These are phyloP conservation scores for Phytophthora sansomeana DNA, from an alignment of 352 stramenopile genomes.

Conservation along the genomic window DNA sequence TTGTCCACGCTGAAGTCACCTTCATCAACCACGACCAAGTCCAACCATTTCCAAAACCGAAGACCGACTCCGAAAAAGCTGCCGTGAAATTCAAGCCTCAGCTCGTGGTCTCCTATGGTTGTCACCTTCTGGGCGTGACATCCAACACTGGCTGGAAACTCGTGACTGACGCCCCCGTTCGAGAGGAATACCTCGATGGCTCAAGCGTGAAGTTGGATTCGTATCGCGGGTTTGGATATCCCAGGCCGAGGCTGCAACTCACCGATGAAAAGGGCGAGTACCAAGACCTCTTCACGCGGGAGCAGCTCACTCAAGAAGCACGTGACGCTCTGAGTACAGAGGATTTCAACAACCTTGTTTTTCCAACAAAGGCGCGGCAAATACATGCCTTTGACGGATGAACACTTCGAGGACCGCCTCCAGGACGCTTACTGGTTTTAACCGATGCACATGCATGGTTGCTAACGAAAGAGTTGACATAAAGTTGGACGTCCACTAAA, in stretches of 20 bases:
- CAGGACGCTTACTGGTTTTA: slow-evolving; percentile 23
- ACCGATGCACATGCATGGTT: too few species aligned
- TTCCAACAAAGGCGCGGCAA: slow-evolving; percentile 9
- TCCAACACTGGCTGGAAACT: slow-evolving; percentile 17
- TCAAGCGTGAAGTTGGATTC: slow-evolving; percentile 32
- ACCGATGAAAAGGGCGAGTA: slow-evolving; percentile 21
- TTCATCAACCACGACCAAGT: slow-evolving; percentile 26
- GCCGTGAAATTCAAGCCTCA: slow-evolving; percentile 20
- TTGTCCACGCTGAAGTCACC: slow-evolving; percentile 4
- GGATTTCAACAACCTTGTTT: slow-evolving; percentile 6
- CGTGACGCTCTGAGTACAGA: slow-evolving; percentile 24
- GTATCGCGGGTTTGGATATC: background rate
- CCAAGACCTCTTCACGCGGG: too few species aligned
- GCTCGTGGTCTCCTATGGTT: slow-evolving; percentile 15
- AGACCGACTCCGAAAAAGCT: slow-evolving; percentile 15
- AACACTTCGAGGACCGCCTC: slow-evolving; percentile 25
- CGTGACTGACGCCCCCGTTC: slow-evolving; percentile 6
- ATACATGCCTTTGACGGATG: slow-evolving; percentile 34
- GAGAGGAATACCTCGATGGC: slow-evolving; percentile 13
- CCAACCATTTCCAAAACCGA: slow-evolving; percentile 14
- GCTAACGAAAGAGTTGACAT: too few species aligned
- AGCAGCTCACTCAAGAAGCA: slow-evolving; percentile 21
- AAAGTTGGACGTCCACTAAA: too few species aligned
- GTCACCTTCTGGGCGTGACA: slow-evolving; percentile 20
- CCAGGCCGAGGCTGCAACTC: slow-evolving; percentile 17